These are phyloP conservation scores for Tulasnella sp. DNA, from an alignment of 768 basidiomycete species.

Conservation along the genomic window DNA sequence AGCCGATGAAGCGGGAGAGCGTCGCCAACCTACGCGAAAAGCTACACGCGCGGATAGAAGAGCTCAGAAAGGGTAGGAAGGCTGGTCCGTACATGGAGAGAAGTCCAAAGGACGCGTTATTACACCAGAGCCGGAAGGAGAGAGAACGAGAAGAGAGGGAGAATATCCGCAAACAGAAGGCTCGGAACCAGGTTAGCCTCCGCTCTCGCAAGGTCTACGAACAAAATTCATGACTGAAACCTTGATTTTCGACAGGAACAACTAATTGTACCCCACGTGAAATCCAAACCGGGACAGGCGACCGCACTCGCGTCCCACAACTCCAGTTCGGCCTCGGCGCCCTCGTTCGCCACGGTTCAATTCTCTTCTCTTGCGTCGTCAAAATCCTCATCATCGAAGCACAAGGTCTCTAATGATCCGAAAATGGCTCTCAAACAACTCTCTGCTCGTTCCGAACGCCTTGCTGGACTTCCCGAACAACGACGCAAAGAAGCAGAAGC, in stretches of 20 bases:
- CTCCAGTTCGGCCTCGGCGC: constrained; percentile 40
- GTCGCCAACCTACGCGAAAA: constrained; percentile 70
- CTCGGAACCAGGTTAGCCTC: constrained; percentile 47
- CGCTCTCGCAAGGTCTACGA: not conserved
- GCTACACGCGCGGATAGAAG: constrained; percentile 71
- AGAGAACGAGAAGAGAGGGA: constrained; percentile 83
- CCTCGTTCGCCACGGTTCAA: constrained; percentile 60
- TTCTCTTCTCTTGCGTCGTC: constrained; percentile 58
- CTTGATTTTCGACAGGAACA: constrained; percentile 54
- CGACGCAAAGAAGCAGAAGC: constrained; percentile 81
- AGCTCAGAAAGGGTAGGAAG: constrained; percentile 54
- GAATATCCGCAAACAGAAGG: constrained; percentile 50
- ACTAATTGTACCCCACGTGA: constrained; percentile 66
- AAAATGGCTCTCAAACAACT: constrained; percentile 84
- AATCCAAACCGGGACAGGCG: constrained; percentile 32
- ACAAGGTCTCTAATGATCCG: constrained; percentile 79
- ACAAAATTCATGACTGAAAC: not conserved
- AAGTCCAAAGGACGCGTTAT: constrained; percentile 63
- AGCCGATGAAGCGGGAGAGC: constrained; percentile 68
- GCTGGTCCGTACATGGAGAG: constrained; percentile 1
- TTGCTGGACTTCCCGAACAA: constrained; percentile 77
- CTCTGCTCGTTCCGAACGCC: constrained; percentile 71
- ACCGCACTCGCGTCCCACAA: constrained; percentile 8
- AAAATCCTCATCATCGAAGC: constrained; percentile 44
- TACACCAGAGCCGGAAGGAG: constrained; percentile 81